Evolutionary conservation across 768 basidiomycete species (phyloP).

Genomic region (Pleurotus cornucopiae): DNA sequence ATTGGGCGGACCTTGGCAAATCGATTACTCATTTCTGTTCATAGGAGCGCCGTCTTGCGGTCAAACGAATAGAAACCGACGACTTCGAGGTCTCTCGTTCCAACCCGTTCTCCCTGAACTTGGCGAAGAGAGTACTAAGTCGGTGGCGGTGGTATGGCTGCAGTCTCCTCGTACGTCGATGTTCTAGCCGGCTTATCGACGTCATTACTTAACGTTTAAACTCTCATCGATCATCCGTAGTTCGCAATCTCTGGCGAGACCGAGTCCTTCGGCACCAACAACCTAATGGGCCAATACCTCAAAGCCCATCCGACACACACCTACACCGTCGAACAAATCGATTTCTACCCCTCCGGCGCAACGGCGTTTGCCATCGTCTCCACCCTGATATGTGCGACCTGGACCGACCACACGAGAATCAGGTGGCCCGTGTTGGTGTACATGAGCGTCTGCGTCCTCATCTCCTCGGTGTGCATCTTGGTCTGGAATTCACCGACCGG

Average conservation of each 20-base stretch:
- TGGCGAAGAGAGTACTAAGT: conserved; percentile 44
- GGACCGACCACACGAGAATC: conserved; percentile 55
- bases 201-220: neutral
- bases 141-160: conserved; percentile 70
- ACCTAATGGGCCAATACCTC: conserved; percentile 71
- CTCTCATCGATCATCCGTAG: conserved; percentile 26
- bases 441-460: conserved; percentile 52
- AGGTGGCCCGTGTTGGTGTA: conserved; percentile 66
- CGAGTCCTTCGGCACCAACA: conserved; percentile 66
- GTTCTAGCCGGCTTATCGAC: no score
- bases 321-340: conserved; percentile 60
- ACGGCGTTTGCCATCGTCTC: conserved; percentile 64
- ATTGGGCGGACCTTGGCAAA: no score
- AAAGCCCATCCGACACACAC: conserved; percentile 46
- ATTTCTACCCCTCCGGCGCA: conserved; percentile 57
- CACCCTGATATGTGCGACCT: conserved; percentile 56
- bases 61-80: conserved; percentile 38
- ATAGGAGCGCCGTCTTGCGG: conserved; percentile 54
- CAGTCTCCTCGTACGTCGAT: conserved; percentile 45
- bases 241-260: conserved; percentile 66
- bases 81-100: conserved; percentile 20
- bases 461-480: conserved; percentile 54
- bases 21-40: no score
- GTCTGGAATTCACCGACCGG: conserved; percentile 55
- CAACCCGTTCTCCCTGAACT: conserved; percentile 38